A percentile compares a stretch with the other conserved stretches of the same genome.
Evolutionary conservation across 1,284 basidiomycete species (phyloP).

Genomic region (Fistulinella cinereoalba): DNA sequence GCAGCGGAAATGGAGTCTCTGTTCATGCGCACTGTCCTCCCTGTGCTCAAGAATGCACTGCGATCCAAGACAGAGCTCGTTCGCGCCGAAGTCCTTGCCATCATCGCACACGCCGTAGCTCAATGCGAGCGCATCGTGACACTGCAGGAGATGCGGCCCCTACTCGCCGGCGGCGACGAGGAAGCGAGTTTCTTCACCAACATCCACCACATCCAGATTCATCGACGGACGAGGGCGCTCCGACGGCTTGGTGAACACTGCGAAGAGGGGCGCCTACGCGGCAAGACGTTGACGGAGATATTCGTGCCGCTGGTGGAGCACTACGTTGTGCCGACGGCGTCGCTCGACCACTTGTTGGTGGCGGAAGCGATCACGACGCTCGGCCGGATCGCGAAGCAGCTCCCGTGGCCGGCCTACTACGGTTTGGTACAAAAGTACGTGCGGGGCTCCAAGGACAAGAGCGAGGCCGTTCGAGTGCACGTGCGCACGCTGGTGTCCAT

Average conservation of each 20-base stretch:
- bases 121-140: slow-evolving; percentile 59
- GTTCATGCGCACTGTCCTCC: slow-evolving; percentile 71
- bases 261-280: slow-evolving; percentile 68
- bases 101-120: slow-evolving; percentile 76
- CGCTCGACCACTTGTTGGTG: slow-evolving; percentile 87
- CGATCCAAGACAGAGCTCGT: slow-evolving; percentile 85
- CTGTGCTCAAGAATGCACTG: slow-evolving; percentile 81
- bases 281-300: slow-evolving; percentile 75
- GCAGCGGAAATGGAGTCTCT: slow-evolving; percentile 41
- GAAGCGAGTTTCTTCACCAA: slow-evolving; percentile 99
- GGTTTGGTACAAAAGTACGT: slow-evolving; percentile 82
- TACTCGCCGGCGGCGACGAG: slow-evolving; percentile 89
- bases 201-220: slow-evolving; percentile 91
- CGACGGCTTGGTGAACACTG: slow-evolving; percentile 82
- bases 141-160: slow-evolving; percentile 75
- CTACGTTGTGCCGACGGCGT: slow-evolving; percentile 69
- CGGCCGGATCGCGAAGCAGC: slow-evolving; percentile 70
- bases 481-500: slow-evolving; percentile 86
- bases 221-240: slow-evolving; percentile 87
- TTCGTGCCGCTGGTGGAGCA: slow-evolving; percentile 87
- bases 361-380: slow-evolving; percentile 85
- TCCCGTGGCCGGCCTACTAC: slow-evolving; percentile 88
- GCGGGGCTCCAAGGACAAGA: slow-evolving; percentile 68
- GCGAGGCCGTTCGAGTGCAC: slow-evolving; percentile 77
- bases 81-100: slow-evolving; percentile 81